Base-by-base conservation (phyloP, 2,329 filamentous ascomycete genomes). In the Fragosphaeria purpurea region DNA sequence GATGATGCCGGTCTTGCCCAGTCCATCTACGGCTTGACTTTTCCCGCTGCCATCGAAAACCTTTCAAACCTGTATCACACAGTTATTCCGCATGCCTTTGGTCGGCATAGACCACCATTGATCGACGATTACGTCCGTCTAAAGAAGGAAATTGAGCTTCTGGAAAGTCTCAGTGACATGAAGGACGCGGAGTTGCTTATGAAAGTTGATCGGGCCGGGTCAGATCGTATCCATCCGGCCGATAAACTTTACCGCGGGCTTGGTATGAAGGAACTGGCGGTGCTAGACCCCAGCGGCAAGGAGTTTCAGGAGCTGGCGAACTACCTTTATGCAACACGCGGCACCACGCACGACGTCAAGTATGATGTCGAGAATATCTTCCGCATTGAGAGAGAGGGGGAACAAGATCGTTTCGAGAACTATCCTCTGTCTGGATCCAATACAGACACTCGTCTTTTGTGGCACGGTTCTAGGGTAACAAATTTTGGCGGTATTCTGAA, bases 401-500 rank as follows among this genome's bases (percentile, higher is more conserved):
- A 95, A 65, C 67, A 71, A 6, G 75, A 81, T 1, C 82, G 86
- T 1, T 90, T 91, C 60, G 66, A 80, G 5, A 67, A 75, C 80
- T 76, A 42, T 48, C 63, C 7, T 82, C 12, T 73, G 53, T 65
- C 76, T 30, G 73, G 70, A 2, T 60, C 75, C 45, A 62, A 73
- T 8, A 68, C 74, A 45, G 79, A 93, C 62, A 79, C 85, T 31
- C 80, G 86, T 13, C 79, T 95, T 1, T 74, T 95, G 3, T 95
- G 89, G 89, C 89, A 95, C 62, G 88, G 89, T 12, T 90, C 86
- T 12, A 82, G 88, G 37, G 77, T 75, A 35, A 93, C 86, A 48
- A 95, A 95, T 64, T 95, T 83, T 57, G 88, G 85, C 61, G 89
- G 88, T 61, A 95, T 95, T 53, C 77, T 95, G 41, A 85, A 82